Evolutionary conservation across 768 basidiomycete genomes (phyloP).

Genomic region (Postia placenta): DNA sequence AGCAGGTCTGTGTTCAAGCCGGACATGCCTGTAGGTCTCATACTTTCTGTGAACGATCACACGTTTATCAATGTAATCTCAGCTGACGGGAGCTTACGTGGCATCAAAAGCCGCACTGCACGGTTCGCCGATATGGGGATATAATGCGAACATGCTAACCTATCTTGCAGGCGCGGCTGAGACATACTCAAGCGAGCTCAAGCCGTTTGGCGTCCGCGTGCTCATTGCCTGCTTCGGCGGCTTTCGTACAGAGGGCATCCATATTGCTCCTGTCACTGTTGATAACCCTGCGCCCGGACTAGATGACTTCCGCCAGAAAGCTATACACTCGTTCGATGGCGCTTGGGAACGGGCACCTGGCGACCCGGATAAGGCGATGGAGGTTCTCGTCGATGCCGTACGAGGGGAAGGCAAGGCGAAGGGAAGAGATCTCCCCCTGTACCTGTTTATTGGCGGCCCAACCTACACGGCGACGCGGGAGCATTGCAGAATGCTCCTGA

Average conservation of each 20-base stretch:
- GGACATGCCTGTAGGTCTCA: conserved; percentile 24
- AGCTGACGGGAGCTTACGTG: conserved; percentile 28
- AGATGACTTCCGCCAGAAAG: conserved; percentile 34
- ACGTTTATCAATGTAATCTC: neutral
- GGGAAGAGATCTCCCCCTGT: conserved; percentile 40
- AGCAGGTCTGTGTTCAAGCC: conserved; percentile 27
- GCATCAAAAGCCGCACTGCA: conserved; percentile 37
- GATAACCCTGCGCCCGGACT: conserved; percentile 42
- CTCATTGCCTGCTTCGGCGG: conserved; percentile 53
- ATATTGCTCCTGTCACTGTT: conserved; percentile 25
- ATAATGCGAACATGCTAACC: neutral
- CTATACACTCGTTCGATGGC: conserved; percentile 25
- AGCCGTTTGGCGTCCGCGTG: conserved; percentile 49
- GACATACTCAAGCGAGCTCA: conserved; percentile 46
- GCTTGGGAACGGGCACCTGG: conserved; percentile 42
- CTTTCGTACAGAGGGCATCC: conserved; percentile 57
- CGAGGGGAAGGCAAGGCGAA: conserved; percentile 44
- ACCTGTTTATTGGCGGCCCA: conserved; percentile 46
- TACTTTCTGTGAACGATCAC: too few relatives aligned
- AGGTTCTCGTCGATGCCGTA: conserved; percentile 36
- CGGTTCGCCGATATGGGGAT: neutral
- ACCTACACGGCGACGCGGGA: conserved; percentile 44
- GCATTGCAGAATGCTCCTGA: conserved; percentile 39
- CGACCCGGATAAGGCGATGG: conserved; percentile 55
- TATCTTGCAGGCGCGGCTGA: conserved; percentile 36